These are phyloP conservation scores for Protea cynaroides DNA, from an alignment of 164 flowering plant species.

Conservation along the genomic window DNA sequence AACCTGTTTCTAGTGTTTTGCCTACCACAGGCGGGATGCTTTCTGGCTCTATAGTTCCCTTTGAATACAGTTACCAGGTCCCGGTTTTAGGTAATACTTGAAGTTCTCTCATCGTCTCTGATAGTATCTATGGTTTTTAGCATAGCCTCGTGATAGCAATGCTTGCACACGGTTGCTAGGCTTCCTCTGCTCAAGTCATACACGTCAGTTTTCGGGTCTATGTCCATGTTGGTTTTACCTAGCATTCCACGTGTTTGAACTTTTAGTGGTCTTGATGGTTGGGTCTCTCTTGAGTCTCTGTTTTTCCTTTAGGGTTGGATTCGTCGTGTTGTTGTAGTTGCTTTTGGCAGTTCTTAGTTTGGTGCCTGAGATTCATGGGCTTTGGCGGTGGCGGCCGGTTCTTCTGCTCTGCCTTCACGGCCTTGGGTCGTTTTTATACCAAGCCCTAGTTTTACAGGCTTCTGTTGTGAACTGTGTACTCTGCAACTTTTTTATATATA, in stretches of 20 bases:
- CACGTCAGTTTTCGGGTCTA: constrained; percentile 4
- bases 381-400: constrained; percentile 29
- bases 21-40: constrained; percentile 9
- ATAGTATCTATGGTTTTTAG: constrained; percentile 14
- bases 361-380: constrained; percentile 24
- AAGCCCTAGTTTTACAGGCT: constrained; percentile 27
- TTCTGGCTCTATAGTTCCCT: constrained; percentile 34
- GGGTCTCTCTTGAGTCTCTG: not conserved
- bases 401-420: constrained; percentile 30
- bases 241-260: constrained; percentile 9
- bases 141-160: constrained; percentile 12
- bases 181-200: constrained; percentile 9
- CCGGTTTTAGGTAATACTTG: constrained; percentile 9
- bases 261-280: not conserved
- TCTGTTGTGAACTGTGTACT: constrained; percentile 16
- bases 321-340: constrained; percentile 16
- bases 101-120: not conserved
- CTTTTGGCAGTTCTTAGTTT: constrained; percentile 19
- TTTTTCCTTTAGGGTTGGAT: not conserved
- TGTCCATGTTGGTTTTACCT: constrained; percentile 4
- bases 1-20: constrained; percentile 40
- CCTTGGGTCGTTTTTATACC: constrained; percentile 30
- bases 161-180: constrained; percentile 7
- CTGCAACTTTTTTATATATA: constrained; percentile 8
- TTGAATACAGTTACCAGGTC: constrained; percentile 23